Evolutionary conservation across 208 protist species (phyloP).

Genomic region (Leishmania lainsoni): DNA sequence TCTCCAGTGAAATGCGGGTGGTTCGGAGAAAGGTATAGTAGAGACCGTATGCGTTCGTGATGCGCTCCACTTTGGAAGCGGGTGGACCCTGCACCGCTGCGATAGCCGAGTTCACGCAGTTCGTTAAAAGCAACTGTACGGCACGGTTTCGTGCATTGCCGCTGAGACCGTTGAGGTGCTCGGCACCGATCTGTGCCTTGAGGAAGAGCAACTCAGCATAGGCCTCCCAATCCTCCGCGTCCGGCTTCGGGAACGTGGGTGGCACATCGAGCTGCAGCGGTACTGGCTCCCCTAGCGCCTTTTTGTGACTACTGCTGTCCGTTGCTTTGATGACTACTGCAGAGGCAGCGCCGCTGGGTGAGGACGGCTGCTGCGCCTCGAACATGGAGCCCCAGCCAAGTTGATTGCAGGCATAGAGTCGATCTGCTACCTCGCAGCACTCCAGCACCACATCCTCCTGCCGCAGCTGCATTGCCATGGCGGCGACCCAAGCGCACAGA

Average conservation of each 20-base stretch:
- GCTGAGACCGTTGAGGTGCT: constrained; percentile 28
- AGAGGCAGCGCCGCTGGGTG: constrained; percentile 9
- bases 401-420: constrained; percentile 64
- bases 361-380: constrained; percentile 14
- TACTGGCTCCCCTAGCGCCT: background rate
- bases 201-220: constrained; percentile 63
- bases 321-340: background rate
- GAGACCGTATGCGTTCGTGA: constrained; percentile 36
- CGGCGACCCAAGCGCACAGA: constrained; percentile 74
- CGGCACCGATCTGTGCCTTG: constrained; percentile 49
- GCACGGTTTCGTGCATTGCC: constrained; percentile 31
- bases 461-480: constrained; percentile 49
- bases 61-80: constrained; percentile 17
- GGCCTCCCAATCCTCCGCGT: constrained; percentile 38
- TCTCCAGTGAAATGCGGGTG: constrained; percentile 23
- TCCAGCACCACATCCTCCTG: constrained; percentile 71
- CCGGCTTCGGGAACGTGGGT: constrained; percentile 16
- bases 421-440: constrained; percentile 69
- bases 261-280: constrained; percentile 11
- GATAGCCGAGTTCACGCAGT: constrained; percentile 77
- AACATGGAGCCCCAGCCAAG: constrained; percentile 73
- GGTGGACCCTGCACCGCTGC: constrained; percentile 54
- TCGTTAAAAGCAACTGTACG: constrained; percentile 39
- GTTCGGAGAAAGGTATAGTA: constrained; percentile 39
- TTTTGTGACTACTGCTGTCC: constrained; percentile 8